Evolutionary conservation across 768 basidiomycete genomes (phyloP), one percentile per base, ranked within the genome.

Genomic region (Leccinum ochraceum): DNA sequence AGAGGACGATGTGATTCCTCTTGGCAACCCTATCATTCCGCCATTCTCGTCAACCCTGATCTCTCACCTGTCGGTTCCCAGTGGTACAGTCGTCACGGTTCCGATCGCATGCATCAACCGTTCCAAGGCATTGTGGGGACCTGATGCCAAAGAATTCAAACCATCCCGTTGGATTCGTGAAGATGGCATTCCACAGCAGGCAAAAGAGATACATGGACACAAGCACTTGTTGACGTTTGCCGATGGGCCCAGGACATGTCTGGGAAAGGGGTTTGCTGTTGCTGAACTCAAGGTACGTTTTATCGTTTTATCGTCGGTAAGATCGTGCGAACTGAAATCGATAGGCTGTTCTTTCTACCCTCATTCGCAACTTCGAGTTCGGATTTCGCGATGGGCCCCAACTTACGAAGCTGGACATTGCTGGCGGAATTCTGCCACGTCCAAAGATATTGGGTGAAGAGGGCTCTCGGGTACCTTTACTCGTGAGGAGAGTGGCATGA

Each of bases 161-260:
- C 89, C 88, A 0, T 83, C 84, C 52, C 76, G 88, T 7, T 90
- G 88, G 88, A 73, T 88, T 4, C 61, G 63, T 6, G 69, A 71
- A 13, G 73, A 71, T 10, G 70, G 71, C 1, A 67, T 68, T n/a
- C 64, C 68, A 6, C 46, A 6, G 14, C 54, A 60, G 24, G 77
- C 78, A 0, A 78, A 85, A 39, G 71, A 68, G 14, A 56, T 68
- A 3, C 71, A 67, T 11, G 74, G 71, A 4, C 62, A 71, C 22
- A 65, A 55, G 17, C 72, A 75, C 58, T 53, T 73, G 34, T 56
- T 74, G 54, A 67, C 67, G 5, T 75, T 75, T 20, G 49, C 62
- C 0, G 73, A 75, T 53, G 71, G 74, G 2, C 73, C 72, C 3
- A 60, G 66, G 56, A 69, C 53, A n/a, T 74, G 71, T 46, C 46